phyloP scores from a whole-genome alignment of 345 rosid species.

The Kandelia obovata region DNA sequence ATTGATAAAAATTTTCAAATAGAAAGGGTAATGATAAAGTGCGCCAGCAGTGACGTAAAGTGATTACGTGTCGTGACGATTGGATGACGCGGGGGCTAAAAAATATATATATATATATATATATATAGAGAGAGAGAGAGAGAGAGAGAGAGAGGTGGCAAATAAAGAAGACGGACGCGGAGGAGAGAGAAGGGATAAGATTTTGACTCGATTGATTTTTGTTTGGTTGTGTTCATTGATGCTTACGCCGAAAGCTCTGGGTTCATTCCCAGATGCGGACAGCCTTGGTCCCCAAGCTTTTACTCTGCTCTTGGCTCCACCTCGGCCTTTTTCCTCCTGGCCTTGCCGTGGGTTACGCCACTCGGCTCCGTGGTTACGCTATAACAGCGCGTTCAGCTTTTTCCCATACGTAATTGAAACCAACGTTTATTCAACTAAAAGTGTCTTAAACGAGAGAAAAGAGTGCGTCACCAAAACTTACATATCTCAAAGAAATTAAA shows the following conservation, averaged over 20 bases:
- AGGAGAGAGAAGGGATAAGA: background rate
- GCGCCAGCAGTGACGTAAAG: conserved; percentile 5
- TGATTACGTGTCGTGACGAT: background rate
- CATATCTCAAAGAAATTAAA: too few relatives aligned
- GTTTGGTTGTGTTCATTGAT: background rate
- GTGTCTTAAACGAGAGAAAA: too few relatives aligned
- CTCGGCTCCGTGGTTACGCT: too few relatives aligned
- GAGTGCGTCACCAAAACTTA: too few relatives aligned
- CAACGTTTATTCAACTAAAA: too few relatives aligned
- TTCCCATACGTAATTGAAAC: too few relatives aligned
- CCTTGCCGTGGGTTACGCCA: too few relatives aligned
- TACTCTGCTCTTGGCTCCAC: background rate
- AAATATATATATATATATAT: too few relatives aligned
- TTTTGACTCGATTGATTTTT: background rate
- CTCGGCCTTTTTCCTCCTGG: background rate
- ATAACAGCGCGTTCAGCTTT: too few relatives aligned
- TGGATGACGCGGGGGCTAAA: background rate
- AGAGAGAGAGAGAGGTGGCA: too few relatives aligned
- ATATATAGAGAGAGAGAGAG: too few relatives aligned
- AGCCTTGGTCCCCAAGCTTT: background rate
- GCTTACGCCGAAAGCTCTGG: background rate
- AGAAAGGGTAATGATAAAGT: background rate
- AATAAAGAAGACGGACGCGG: too few relatives aligned
- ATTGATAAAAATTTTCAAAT: background rate
- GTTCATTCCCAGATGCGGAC: conserved; percentile 7